A percentile compares a stretch with the other conserved stretches of the same genome.
These are phyloP conservation scores for Cucumis hystrix DNA, from an alignment of 306 rosid species.

Conservation along the genomic window DNA sequence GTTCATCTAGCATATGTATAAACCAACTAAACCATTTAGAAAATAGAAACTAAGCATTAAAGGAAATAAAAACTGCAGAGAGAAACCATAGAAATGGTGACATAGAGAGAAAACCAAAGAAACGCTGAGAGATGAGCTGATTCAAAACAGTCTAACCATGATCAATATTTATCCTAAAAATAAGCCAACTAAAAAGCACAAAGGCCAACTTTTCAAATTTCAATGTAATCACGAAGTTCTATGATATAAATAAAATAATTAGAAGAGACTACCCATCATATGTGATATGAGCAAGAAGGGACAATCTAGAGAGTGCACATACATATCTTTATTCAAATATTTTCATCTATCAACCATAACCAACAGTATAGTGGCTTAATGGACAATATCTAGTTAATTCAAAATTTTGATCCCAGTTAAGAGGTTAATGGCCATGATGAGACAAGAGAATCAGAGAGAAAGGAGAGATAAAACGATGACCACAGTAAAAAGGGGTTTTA, in stretches of 20 bases:
- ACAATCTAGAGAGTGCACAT: background rate
- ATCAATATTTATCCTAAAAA: no score
- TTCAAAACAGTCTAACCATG: no score
- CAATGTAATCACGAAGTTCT: background rate
- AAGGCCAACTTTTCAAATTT: background rate
- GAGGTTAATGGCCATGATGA: background rate
- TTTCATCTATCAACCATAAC: background rate
- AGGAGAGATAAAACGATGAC: background rate
- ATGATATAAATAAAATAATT: background rate
- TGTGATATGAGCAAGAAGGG: background rate
- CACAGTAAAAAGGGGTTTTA: conserved; percentile 25
- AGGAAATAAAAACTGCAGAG: no score
- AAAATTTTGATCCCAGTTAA: background rate
- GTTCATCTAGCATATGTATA: no score
- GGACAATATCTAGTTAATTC: background rate
- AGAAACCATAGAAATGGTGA: no score
- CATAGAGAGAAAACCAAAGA: no score
- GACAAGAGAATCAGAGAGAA: background rate
- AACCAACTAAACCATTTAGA: no score
- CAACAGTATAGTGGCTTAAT: background rate
- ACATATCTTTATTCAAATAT: background rate
- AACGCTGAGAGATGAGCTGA: no score
- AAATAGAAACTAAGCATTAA: no score
- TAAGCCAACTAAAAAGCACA: background rate
- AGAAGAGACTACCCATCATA: background rate